Evolutionary conservation across 2,329 filamentous ascomycete species (phyloP).

Genomic region (Sclerotinia sclerotiorum): DNA sequence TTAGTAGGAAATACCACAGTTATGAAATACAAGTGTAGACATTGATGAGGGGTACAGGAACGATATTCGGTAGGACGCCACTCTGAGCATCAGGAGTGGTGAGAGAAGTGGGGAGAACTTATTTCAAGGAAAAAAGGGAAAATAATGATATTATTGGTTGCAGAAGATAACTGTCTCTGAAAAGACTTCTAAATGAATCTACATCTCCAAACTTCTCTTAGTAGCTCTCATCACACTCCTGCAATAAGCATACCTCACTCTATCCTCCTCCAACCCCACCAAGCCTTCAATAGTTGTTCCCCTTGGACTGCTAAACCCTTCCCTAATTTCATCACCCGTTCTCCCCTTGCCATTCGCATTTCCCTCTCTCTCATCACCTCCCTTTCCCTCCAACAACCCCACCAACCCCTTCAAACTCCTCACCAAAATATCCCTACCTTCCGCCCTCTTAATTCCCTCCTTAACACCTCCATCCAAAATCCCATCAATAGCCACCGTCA

Average conservation of each 20-base stretch:
- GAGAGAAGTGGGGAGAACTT: no score
- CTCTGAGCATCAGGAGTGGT: no score
- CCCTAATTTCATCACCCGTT: slow-evolving; percentile 71
- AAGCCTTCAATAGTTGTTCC: slow-evolving; percentile 77
- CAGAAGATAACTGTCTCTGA: not conserved
- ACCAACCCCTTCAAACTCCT: slow-evolving; percentile 64
- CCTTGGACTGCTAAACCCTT: slow-evolving; percentile 73
- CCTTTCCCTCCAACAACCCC: slow-evolving; percentile 49
- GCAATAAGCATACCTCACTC: slow-evolving; percentile 64
- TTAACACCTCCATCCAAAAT: slow-evolving; percentile 75
- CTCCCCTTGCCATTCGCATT: slow-evolving; percentile 49
- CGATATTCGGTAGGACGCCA: no score
- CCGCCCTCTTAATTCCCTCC: slow-evolving; percentile 71
- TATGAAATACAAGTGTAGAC: no score
- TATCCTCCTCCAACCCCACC: slow-evolving; percentile 71
- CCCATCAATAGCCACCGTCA: slow-evolving; percentile 72
- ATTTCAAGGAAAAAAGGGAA: no score
- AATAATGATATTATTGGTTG: no score
- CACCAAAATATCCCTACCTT: slow-evolving; percentile 74
- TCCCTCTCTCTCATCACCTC: not conserved
- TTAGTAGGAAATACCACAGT: no score
- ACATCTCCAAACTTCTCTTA: slow-evolving; percentile 42
- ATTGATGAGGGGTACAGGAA: no score
- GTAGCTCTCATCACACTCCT: slow-evolving; percentile 69
- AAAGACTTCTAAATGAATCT: not conserved